These are phyloP conservation scores for Penicillium brasilianum DNA, from an alignment of 2,329 filamentous ascomycete genomes.

Conservation along the genomic window DNA sequence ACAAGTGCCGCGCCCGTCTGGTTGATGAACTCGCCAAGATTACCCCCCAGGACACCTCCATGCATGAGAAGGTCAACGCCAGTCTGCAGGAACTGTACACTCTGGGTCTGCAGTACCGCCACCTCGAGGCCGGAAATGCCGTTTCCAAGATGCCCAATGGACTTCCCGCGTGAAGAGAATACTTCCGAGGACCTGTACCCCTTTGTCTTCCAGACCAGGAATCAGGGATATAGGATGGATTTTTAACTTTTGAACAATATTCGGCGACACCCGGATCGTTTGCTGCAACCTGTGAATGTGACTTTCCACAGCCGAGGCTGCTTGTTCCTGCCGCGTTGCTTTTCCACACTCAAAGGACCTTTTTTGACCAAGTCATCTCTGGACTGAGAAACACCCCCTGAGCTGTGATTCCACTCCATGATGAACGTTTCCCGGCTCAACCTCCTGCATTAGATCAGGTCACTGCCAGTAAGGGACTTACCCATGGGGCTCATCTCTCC, in stretches of 20 bases:
- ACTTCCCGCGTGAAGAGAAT: constrained; percentile 38
- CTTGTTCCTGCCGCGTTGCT: constrained; percentile 7
- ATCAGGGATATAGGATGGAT: constrained; percentile 5
- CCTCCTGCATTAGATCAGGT: constrained; percentile 2
- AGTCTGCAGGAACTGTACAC: constrained; percentile 51
- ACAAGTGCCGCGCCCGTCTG: constrained; percentile 47
- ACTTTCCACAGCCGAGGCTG: not conserved
- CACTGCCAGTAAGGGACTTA: not conserved
- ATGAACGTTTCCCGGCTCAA: not conserved
- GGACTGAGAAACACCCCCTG: not conserved
- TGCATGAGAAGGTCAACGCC: constrained; percentile 52
- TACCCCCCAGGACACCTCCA: constrained; percentile 46
- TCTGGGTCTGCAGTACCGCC: constrained; percentile 49
- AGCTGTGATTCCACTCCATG: not conserved
- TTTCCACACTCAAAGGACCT: constrained; percentile 11
- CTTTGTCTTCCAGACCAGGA: not conserved
- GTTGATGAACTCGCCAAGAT: constrained; percentile 47
- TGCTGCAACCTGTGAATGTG: not conserved
- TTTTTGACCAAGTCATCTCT: constrained; percentile 3
- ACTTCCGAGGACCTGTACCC: constrained; percentile 10
- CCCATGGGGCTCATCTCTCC: not conserved
- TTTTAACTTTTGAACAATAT: constrained; percentile 4
- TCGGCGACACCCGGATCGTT: constrained; percentile 5
- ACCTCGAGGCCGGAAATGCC: constrained; percentile 49
- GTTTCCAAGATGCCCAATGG: constrained; percentile 42